Base-by-base conservation (phyloP, 2,329 filamentous ascomycete species). In the Blastomyces percursus region DNA sequence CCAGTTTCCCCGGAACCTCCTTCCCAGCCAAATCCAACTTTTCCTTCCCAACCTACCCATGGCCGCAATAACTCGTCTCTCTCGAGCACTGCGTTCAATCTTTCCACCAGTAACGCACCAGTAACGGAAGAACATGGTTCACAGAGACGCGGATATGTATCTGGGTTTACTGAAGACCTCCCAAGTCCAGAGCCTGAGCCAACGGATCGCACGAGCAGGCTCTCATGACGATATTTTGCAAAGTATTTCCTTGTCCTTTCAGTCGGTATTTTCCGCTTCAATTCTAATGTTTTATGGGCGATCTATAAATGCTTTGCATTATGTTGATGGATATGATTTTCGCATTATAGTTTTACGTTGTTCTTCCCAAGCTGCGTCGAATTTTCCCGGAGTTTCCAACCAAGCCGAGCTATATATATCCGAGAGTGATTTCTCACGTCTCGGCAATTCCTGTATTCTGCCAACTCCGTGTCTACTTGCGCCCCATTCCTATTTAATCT, bases 111-210 rank as follows among this genome's bases (percentile, higher is more conserved):
- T 40, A 57, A 64, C 44, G 59, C 61, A 9, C 27, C 32, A 11
- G 46, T 63, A 32, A 30, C 52, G 2, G 55, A 42, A n/a, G 64
- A 66, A 3, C 64, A 58, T 16, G 54, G 58, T 24, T 59, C 62
- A 50, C 58, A 56, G 14, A 62, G 62, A 35, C 40, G 57, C 3
- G 57, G 57, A 59, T 64, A 64, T 58, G 64, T 67, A 16, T 67
- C 66, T 4, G 66, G 63, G 5, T 66, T 67, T 50, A 66, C 61
- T 7, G 65, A 67, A n/a, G 64, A 67, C 11, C 63, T 66, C 16
- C 57, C 61, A 32, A 35, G 46, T 46, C 30, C 58, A 14, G 57
- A 59, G 24, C 24, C 56, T 61, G 40, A 61, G 9, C 6, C 58
- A 2, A 11, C 27, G 19, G 58, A 51, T 8, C 58, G 14, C 27